Percentiles rank a stretch among this genome's conserved stretches.
These are phyloP conservation scores for Tetrapisispora pingtungensis DNA, from an alignment of 805 yeast species.

Conservation along the genomic window DNA sequence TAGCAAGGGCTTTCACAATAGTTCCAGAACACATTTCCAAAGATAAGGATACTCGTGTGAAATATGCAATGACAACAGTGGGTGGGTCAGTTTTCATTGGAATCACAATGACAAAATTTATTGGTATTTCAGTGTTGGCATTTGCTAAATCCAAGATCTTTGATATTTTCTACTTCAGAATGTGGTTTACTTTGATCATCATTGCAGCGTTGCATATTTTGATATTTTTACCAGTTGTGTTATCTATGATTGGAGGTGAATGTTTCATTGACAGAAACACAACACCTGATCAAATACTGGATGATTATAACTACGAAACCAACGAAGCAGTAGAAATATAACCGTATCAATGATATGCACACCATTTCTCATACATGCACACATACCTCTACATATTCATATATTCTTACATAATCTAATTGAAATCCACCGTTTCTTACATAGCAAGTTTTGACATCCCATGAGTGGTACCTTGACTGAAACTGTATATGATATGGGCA, in stretches of 20 bases:
- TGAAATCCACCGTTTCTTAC: too few species aligned
- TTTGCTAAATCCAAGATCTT: conserved; percentile 82
- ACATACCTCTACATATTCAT: too few species aligned
- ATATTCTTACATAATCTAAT: not conserved
- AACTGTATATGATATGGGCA: too few species aligned
- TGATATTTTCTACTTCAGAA: conserved; percentile 83
- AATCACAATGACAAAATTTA: conserved; percentile 76
- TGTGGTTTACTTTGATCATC: conserved; percentile 80
- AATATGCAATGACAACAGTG: conserved; percentile 59
- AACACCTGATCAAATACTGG: not conserved
- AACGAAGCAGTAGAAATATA: too few species aligned
- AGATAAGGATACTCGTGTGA: conserved; percentile 31
- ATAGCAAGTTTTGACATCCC: too few species aligned
- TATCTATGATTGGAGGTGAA: conserved; percentile 55
- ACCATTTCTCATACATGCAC: too few species aligned
- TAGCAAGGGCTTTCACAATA: conserved; percentile 65
- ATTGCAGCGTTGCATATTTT: conserved; percentile 74
- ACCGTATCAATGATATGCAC: too few species aligned
- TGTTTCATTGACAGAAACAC: not conserved
- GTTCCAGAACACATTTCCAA: conserved; percentile 28
- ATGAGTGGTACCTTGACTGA: too few species aligned
- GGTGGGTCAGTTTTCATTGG: conserved; percentile 90
- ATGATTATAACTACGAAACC: too few species aligned
- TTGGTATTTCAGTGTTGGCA: conserved; percentile 80
- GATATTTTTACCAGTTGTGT: conserved; percentile 64